A percentile compares a stretch with the other conserved stretches of the same genome.
phyloP scores from a whole-genome alignment of 148 eudicot genomes.

The Amaranthus cruentus region DNA sequence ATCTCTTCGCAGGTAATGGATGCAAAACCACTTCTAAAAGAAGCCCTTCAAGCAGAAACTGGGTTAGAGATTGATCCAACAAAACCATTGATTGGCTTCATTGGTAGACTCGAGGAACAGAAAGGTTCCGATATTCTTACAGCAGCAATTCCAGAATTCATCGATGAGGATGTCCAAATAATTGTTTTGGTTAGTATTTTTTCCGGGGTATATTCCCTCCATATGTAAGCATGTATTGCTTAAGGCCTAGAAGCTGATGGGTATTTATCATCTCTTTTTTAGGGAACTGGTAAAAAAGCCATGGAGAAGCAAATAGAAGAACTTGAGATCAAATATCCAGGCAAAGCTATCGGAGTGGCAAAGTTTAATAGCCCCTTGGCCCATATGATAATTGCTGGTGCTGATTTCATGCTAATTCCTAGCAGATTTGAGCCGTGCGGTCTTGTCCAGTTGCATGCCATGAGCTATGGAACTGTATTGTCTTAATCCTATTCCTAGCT shows the following conservation, averaged over 20 bases:
- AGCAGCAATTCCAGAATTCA: slow-evolving; percentile 63
- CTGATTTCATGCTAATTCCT: slow-evolving; percentile 79
- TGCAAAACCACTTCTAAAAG: slow-evolving; percentile 79
- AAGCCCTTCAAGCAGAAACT: slow-evolving; percentile 85
- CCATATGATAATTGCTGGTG: slow-evolving; percentile 83
- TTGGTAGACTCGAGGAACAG: slow-evolving; percentile 95
- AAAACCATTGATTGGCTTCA: slow-evolving; percentile 86
- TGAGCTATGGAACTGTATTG: slow-evolving; percentile 89
- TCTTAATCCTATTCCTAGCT: not conserved
- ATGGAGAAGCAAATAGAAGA: slow-evolving; percentile 72
- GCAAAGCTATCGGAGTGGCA: slow-evolving; percentile 80
- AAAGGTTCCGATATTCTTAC: slow-evolving; percentile 93
- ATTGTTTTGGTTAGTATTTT: slow-evolving; percentile 61
- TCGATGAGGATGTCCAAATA: slow-evolving; percentile 68
- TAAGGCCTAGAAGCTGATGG: not conserved
- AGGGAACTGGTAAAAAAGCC: slow-evolving; percentile 91
- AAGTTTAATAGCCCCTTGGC: slow-evolving; percentile 78
- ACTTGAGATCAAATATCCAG: slow-evolving; percentile 63
- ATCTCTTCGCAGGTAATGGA: slow-evolving; percentile 49
- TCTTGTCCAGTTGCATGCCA: slow-evolving; percentile 90
- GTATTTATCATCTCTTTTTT: not conserved
- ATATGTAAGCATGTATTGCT: not conserved
- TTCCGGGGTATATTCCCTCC: not conserved
- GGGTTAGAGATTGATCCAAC: slow-evolving; percentile 75
- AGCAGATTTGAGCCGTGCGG: slow-evolving; percentile 99